These are phyloP conservation scores for Dalbergia oliveri DNA, from an alignment of 306 rosid genomes.

Conservation along the genomic window DNA sequence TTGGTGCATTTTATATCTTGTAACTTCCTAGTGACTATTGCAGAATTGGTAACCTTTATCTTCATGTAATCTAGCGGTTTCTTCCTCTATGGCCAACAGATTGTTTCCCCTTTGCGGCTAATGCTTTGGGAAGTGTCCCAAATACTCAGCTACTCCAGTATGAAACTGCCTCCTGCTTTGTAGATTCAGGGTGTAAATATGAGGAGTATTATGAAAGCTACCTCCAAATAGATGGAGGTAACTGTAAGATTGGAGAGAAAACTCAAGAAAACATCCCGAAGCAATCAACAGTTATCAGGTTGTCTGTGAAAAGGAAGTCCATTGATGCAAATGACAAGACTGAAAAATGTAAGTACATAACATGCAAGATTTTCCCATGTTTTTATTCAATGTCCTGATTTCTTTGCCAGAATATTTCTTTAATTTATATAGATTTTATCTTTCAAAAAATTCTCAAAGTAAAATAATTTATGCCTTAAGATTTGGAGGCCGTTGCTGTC, in stretches of 20 bases:
- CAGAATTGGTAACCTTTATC: slow-evolving; percentile 14
- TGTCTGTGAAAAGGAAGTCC: slow-evolving; percentile 75
- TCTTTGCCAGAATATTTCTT: not conserved
- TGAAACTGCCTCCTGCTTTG: slow-evolving; percentile 73
- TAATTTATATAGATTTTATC: slow-evolving; percentile 3
- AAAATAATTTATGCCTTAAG: not conserved
- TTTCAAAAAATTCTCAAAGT: slow-evolving; percentile 1
- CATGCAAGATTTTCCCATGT: not conserved
- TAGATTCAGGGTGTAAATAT: slow-evolving; percentile 65
- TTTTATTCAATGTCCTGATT: not conserved
- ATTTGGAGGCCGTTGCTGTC: not conserved
- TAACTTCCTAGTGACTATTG: slow-evolving; percentile 14
- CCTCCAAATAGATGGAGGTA: slow-evolving; percentile 70
- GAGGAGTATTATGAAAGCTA: slow-evolving; percentile 83
- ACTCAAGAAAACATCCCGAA: slow-evolving; percentile 64
- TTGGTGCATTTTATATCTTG: slow-evolving; percentile 44
- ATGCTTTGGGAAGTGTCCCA: slow-evolving; percentile 61
- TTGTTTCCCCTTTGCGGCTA: slow-evolving; percentile 63
- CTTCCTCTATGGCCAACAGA: slow-evolving; percentile 55
- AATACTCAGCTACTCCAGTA: slow-evolving; percentile 73
- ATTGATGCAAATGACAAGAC: slow-evolving; percentile 61
- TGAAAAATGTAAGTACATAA: slow-evolving; percentile 61
- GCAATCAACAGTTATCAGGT: slow-evolving; percentile 79
- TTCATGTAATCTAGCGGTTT: slow-evolving; percentile 22
- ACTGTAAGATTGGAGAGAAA: slow-evolving; percentile 54